phyloP scores from a whole-genome alignment of 805 yeast genomes.

The Saturnispora sanitii region DNA sequence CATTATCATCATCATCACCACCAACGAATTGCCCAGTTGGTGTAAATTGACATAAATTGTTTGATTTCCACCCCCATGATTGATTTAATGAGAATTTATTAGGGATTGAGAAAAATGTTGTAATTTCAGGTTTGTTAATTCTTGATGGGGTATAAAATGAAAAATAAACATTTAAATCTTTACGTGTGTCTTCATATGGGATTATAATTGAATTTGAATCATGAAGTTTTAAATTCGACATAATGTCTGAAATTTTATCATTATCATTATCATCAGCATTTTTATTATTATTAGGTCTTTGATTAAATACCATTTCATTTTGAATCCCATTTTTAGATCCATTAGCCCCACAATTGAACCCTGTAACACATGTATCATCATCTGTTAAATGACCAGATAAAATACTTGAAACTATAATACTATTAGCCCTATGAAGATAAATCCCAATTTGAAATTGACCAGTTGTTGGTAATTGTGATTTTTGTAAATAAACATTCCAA shows the following conservation, averaged over 20 bases:
- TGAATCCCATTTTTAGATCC: conserved; percentile 28
- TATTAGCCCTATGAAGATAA: conserved; percentile 41
- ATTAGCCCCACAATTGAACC: conserved; percentile 6
- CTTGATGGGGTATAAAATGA: conserved; percentile 47
- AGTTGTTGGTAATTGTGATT: conserved; percentile 30
- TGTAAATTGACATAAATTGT: conserved; percentile 41
- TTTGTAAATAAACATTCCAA: conserved; percentile 49
- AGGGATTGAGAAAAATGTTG: conserved; percentile 48
- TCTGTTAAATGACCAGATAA: background rate
- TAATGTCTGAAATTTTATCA: conserved; percentile 13
- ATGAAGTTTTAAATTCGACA: conserved; percentile 9
- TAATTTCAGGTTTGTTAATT: conserved; percentile 34
- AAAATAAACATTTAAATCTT: conserved; percentile 38
- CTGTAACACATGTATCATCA: conserved; percentile 6
- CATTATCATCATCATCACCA: conserved; percentile 36
- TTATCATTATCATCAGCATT: conserved; percentile 20
- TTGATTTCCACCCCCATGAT: conserved; percentile 57
- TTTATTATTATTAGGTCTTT: conserved; percentile 7
- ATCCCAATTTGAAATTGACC: conserved; percentile 45
- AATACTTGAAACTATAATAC: conserved; percentile 11
- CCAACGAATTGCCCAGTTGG: conserved; percentile 38
- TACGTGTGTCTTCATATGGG: conserved; percentile 37
- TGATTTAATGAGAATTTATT: conserved; percentile 43
- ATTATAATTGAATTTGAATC: background rate
- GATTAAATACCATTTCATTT: conserved; percentile 29